Evolutionary conservation across 2,329 filamentous ascomycete species (phyloP).

Genomic region (Fusarium sp.): DNA sequence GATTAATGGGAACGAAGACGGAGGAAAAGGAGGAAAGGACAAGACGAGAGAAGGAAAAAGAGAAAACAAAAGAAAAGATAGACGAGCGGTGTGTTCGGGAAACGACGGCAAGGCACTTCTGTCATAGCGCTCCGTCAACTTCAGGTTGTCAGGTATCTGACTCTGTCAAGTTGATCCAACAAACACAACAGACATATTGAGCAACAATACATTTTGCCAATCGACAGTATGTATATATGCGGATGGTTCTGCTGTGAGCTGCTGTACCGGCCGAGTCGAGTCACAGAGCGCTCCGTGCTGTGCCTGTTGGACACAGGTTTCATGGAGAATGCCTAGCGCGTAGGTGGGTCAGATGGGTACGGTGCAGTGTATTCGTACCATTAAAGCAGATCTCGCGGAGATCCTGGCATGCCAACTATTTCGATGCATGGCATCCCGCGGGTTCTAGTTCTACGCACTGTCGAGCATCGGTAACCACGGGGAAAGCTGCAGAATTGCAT

Average conservation of each 20-base stretch:
- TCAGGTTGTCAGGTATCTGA: slow-evolving; percentile 18
- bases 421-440: slow-evolving; percentile 45
- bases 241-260: background rate
- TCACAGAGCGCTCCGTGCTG: slow-evolving; percentile 13
- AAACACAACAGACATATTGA: background rate
- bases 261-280: slow-evolving; percentile 1
- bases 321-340: slow-evolving; percentile 23
- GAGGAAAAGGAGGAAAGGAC: background rate
- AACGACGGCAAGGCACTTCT: slow-evolving; percentile 22
- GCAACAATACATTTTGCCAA: background rate
- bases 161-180: slow-evolving; percentile 6
- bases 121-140: slow-evolving; percentile 35
- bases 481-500: slow-evolving; percentile 22
- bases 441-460: slow-evolving; percentile 31
- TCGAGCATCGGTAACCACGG: slow-evolving; percentile 15
- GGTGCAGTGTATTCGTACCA: slow-evolving; percentile 13
- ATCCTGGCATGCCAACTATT: slow-evolving; percentile 36
- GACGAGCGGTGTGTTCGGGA: slow-evolving; percentile 38
- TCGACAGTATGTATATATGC: background rate
- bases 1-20: slow-evolving; percentile 14
- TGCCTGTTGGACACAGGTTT: slow-evolving; percentile 24
- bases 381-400: slow-evolving; percentile 44
- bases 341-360: slow-evolving; percentile 18
- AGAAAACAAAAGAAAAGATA: slow-evolving; percentile 28
- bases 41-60: slow-evolving; percentile 9